phyloP scores from a whole-genome alignment of 2,329 filamentous ascomycete species.

The Phyllosticta ampelicida region DNA sequence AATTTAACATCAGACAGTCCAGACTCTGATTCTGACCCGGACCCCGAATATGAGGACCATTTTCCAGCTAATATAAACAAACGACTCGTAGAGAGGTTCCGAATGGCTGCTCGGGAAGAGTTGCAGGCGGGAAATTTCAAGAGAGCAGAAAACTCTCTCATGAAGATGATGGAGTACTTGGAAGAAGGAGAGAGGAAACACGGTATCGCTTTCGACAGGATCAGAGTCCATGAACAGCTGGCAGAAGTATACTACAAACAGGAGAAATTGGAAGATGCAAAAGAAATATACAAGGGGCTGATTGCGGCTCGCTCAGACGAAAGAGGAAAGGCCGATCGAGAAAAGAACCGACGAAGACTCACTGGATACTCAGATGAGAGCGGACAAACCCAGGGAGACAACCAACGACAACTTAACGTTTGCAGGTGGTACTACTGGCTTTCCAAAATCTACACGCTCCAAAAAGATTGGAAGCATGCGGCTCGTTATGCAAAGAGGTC shows the following conservation, averaged over 20 bases:
- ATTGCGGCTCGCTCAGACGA: background rate
- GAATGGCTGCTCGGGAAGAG: background rate
- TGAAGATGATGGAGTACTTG: constrained; percentile 5
- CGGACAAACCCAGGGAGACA: background rate
- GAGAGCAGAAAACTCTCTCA: constrained; percentile 5
- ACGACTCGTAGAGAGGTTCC: constrained; percentile 2
- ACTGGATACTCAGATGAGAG: background rate
- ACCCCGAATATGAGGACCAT: constrained; percentile 4
- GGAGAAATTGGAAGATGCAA: constrained; percentile 7
- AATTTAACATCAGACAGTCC: background rate
- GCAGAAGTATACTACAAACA: constrained; percentile 8
- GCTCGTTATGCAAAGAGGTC: constrained; percentile 4
- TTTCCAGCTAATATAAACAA: constrained; percentile 1
- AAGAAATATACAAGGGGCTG: constrained; percentile 1
- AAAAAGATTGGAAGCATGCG: constrained; percentile 1
- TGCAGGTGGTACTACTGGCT: constrained; percentile 9
- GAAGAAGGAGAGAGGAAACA: constrained; percentile 4
- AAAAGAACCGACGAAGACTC: background rate
- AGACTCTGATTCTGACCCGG: constrained; percentile 3
- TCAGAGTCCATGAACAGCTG: constrained; percentile 1
- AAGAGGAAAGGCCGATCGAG: background rate
- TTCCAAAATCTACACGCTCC: constrained; percentile 5
- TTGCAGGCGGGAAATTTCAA: constrained; percentile 4
- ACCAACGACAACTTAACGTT: background rate
- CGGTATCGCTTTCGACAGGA: constrained; percentile 1